Evolutionary conservation across 1,139 yeast species (phyloP).

Genomic region (Taphrina sp.): DNA sequence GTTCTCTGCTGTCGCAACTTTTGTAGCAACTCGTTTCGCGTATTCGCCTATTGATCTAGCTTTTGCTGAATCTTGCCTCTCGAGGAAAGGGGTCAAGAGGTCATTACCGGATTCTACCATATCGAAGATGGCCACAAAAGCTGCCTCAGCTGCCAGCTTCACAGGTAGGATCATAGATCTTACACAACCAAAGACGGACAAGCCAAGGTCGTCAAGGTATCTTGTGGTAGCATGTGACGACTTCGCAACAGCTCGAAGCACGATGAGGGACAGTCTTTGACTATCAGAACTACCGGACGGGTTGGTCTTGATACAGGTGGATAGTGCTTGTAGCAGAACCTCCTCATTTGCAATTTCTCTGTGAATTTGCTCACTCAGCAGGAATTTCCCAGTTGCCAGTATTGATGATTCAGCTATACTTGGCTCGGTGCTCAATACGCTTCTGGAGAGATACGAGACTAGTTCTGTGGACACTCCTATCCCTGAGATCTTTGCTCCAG

Average conservation of each 20-base stretch:
- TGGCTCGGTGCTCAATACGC: slow-evolving; percentile 43
- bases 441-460: slow-evolving; percentile 52
- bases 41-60: slow-evolving; percentile 34
- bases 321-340: slow-evolving; percentile 53
- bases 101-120: slow-evolving; percentile 70
- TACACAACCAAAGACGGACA: slow-evolving; percentile 76
- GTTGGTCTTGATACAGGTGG: slow-evolving; percentile 54
- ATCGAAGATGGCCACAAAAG: slow-evolving; percentile 69
- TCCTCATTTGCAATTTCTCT: slow-evolving; percentile 40
- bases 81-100: slow-evolving; percentile 63
- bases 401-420: slow-evolving; percentile 76
- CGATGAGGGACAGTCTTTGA: slow-evolving; percentile 74
- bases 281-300: slow-evolving; percentile 69
- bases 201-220: slow-evolving; percentile 59
- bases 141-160: slow-evolving; percentile 91
- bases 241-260: slow-evolving; percentile 71
- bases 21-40: slow-evolving; percentile 34
- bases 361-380: slow-evolving; percentile 42
- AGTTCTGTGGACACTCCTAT: slow-evolving; percentile 41
- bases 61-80: slow-evolving; percentile 30
- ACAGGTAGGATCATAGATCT: slow-evolving; percentile 86
- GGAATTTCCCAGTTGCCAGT: slow-evolving; percentile 77
- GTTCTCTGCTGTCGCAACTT: slow-evolving; percentile 32
- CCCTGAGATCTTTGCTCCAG: slow-evolving; percentile 14
- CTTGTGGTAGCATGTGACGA: slow-evolving; percentile 55